phyloP scores from a whole-genome alignment of 306 rosid species.

The Styphnolobium japonicum region DNA sequence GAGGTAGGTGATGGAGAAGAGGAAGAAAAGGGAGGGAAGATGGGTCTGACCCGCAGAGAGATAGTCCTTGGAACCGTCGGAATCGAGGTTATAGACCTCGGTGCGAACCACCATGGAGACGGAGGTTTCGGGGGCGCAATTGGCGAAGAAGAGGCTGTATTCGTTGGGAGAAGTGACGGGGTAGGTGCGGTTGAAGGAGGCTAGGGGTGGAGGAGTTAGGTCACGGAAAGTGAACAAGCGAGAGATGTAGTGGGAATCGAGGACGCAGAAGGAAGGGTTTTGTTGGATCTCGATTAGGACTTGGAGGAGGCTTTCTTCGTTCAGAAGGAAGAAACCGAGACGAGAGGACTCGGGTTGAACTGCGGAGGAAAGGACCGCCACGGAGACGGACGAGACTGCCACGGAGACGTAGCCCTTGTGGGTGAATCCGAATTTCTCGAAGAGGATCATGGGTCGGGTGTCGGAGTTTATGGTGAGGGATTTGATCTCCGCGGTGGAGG shows the following conservation, averaged over 20 bases:
- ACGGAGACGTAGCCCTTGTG: slow-evolving; percentile 66
- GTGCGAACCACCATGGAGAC: slow-evolving; percentile 79
- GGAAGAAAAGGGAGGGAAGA: slow-evolving; percentile 62
- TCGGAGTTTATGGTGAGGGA: slow-evolving; percentile 69
- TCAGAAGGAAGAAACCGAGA: slow-evolving; percentile 81
- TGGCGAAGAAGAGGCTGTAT: slow-evolving; percentile 85
- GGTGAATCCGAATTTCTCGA: slow-evolving; percentile 92
- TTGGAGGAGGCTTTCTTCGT: slow-evolving; percentile 81
- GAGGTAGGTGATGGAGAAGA: slow-evolving; percentile 54
- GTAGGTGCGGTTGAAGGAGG: slow-evolving; percentile 54
- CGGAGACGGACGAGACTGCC: slow-evolving; percentile 57
- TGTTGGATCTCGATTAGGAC: slow-evolving; percentile 87
- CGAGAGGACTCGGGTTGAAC: slow-evolving; percentile 40
- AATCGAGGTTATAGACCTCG: slow-evolving; percentile 61
- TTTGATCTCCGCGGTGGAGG: slow-evolving; percentile 75
- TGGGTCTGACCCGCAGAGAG: slow-evolving; percentile 92
- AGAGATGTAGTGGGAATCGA: slow-evolving; percentile 57
- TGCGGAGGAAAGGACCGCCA: slow-evolving; percentile 28
- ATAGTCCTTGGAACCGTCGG: slow-evolving; percentile 54
- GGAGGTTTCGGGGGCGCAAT: slow-evolving; percentile 69
- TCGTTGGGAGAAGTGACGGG: slow-evolving; percentile 73
- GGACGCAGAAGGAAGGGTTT: slow-evolving; percentile 73
- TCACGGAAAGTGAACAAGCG: slow-evolving; percentile 64
- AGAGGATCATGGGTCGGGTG: slow-evolving; percentile 75
- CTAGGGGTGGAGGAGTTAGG: slow-evolving; percentile 65